A percentile compares a stretch with the other conserved stretches of the same genome.
Evolutionary conservation across 1,284 basidiomycete genomes (phyloP).

Genomic region (Apiotrichum porosum): DNA sequence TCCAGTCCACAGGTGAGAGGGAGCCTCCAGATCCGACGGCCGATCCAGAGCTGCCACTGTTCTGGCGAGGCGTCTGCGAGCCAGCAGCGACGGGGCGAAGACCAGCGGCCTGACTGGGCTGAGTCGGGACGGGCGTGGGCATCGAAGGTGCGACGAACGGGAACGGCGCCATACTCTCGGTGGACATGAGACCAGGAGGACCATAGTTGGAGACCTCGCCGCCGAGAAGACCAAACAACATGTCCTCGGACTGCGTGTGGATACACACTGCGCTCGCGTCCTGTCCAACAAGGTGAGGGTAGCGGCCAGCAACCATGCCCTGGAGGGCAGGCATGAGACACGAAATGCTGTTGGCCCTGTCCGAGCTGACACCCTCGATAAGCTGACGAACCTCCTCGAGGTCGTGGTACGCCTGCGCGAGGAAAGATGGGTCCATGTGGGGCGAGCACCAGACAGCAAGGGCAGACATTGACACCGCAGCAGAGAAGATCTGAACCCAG

Average conservation of each 20-base stretch:
- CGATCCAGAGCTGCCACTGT: too few species aligned
- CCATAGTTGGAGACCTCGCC: conserved; percentile 30
- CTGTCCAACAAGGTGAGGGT: conserved; percentile 32
- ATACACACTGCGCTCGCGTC: conserved; percentile 7
- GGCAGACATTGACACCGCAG: conserved; percentile 39
- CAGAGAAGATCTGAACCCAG: conserved; percentile 43
- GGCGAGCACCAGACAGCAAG: conserved; percentile 40
- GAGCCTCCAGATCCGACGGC: too few species aligned
- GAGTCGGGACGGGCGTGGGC: not conserved
- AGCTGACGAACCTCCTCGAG: conserved; percentile 34
- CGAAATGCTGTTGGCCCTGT: conserved; percentile 11
- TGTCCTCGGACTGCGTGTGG: conserved; percentile 35
- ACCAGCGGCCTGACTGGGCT: not conserved
- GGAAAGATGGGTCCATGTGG: conserved; percentile 29
- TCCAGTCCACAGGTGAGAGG: too few species aligned
- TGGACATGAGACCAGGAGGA: not conserved
- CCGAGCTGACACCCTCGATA: conserved; percentile 32
- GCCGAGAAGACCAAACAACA: conserved; percentile 42
- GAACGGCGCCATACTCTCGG: not conserved
- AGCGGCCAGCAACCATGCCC: conserved; percentile 29
- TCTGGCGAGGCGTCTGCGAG: too few species aligned
- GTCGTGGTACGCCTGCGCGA: conserved; percentile 30
- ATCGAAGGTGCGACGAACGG: not conserved
- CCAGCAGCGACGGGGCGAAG: not conserved
- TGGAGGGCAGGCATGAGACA: conserved; percentile 36